phyloP scores from a whole-genome alignment of 805 yeast genomes.

The Candida sanyiensis region DNA sequence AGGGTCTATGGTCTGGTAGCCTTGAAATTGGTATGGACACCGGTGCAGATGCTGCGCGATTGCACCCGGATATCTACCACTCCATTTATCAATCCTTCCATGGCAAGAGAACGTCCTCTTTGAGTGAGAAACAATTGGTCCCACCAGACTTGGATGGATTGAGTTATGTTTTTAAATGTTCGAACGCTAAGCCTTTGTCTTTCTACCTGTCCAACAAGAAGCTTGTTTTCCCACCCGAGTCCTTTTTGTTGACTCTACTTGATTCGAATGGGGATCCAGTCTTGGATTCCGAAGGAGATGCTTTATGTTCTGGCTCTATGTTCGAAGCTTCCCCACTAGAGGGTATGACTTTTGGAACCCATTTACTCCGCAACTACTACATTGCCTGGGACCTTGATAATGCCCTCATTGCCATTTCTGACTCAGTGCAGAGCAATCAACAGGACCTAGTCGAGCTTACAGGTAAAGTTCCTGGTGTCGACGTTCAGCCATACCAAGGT shows the following conservation, averaged over 20 bases:
- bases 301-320: conserved; percentile 14
- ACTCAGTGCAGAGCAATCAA: conserved; percentile 2
- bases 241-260: conserved; percentile 10
- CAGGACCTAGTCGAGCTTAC: conserved; percentile 14
- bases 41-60: conserved; percentile 13
- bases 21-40: conserved; percentile 13
- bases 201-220: conserved; percentile 17
- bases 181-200: conserved; percentile 12
- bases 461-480: conserved; percentile 14
- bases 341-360: conserved; percentile 13
- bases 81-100: conserved; percentile 16
- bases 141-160: conserved; percentile 29
- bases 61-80: conserved; percentile 12
- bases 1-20: conserved; percentile 4
- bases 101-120: conserved; percentile 8
- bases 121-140: conserved; percentile 22
- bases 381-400: conserved; percentile 19
- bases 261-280: conserved; percentile 8
- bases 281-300: conserved; percentile 14
- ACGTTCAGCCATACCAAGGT: conserved; percentile 8
- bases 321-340: conserved; percentile 1
- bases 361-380: conserved; percentile 12
- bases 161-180: conserved; percentile 29
- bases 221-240: conserved; percentile 10
- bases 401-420: conserved; percentile 17